Evolutionary conservation across 768 basidiomycete species (phyloP), one percentile per base, ranked within the genome.

Genomic region (Mycena belliarum): DNA sequence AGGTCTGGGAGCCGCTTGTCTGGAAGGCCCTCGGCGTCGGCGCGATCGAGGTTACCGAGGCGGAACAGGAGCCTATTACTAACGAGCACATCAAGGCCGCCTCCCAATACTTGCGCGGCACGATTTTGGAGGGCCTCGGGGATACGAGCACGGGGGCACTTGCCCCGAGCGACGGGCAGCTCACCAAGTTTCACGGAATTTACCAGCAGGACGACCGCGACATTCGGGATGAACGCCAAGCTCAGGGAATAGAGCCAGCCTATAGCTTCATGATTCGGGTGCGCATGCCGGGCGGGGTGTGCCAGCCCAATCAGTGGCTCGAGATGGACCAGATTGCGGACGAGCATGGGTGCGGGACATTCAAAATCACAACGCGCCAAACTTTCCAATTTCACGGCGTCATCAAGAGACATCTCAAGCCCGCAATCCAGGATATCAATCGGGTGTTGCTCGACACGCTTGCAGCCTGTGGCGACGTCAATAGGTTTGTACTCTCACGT

Each of bases 311-410:
- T 35, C 97, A 99, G 75, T 98, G 97, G 97, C 76, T 95, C 49
- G 84, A 88, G 64, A 93, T 99, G 86, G 93, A 98, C 75, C 88
- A 89, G 66, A 98, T 99, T 65, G 85, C 97, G 52, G 97, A 98
- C 70, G 92, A 94, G 71, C 93, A 95, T 71, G 97, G 94, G 7
- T 90, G 85, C 59, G 86, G 90, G 44, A 93, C 95, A 6, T 90
- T 98, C 77, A 99, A 99, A 80, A 87, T 99, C 63, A 99, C 97
- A 45, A 99, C 97, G 32, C 82, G 97, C 60, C 87, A 94, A 72
- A 99, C 97, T 11, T 99, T 98, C 88, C 97, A 99, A 75, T 98
- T 97, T 82, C 97, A 99, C 72, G 97, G 97, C 54, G 92, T 99
- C 65, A 93, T 99, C 78, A 99, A 99, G 80, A 83, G 83, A 61